Base-by-base conservation (phyloP, 2,329 filamentous ascomycete genomes). In the Parastagonospora nodorum region DNA sequence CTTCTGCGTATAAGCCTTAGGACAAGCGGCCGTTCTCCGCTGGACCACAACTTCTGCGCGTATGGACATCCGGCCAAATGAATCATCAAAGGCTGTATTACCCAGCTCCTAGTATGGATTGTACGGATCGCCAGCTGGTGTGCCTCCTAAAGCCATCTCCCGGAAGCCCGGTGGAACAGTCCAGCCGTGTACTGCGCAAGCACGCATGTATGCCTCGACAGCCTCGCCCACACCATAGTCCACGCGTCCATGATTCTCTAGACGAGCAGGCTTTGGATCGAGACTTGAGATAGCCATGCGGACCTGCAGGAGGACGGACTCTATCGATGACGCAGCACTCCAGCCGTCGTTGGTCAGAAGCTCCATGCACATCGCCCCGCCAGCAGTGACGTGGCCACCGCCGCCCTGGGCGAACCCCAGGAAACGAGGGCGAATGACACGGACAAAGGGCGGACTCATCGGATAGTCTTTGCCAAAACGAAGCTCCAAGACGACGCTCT, bases 301-400 rank as follows among this genome's bases (percentile, higher is more conserved):
- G 19, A 97, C 86, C 70, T 95, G 89, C 24, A 96, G 71, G 11
- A 97, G 76, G 2, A 96, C 86, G 44, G 85, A 88, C 68, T 96
- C 92, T 58, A 96, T 86, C 14, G 83, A 85, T 43, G 81, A 84
- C 1, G 83, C 86, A 0, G 88, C 85, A 16, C 81, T 85, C 92
- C 92, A 97, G 24, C 92, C 92, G 6, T 84, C 84, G 70, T 87
- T 91, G 1, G 92, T 96, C 55, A 96, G 80, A 4, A 94, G 80
- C 72, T 94, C 48, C 85, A 95, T 92, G 71, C 85, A 88, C 75
- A 97, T 84, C 1, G 92, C 89, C 1, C 92, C 92, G 19, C 92
- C 92, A 1, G 80, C 77, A 0, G 92, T 96, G 52, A 97, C 87
- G 69, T 96, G 90, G 0, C 92, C 92, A 19, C 92, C 92, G 15